A percentile compares a stretch with the other conserved stretches of the same genome.
phyloP scores from a whole-genome alignment of 1,139 yeast species.

The Diutina mesorugosa region DNA sequence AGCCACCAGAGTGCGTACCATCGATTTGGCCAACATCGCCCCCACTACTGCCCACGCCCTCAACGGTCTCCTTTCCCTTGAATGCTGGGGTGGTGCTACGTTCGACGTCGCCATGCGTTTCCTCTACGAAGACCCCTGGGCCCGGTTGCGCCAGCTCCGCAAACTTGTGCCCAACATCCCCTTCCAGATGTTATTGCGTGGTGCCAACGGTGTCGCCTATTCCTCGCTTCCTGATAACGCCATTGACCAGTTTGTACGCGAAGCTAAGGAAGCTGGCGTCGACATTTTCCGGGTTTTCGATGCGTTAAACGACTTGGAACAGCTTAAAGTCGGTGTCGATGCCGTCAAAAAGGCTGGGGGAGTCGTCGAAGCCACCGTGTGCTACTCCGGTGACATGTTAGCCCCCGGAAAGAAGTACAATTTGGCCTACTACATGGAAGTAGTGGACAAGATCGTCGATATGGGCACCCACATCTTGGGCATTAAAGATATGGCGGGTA shows the following conservation, averaged over 20 bases:
- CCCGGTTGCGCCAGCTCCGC: conserved; percentile 77
- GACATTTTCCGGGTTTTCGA: conserved; percentile 97
- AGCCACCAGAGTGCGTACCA: conserved; percentile 95
- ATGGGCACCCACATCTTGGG: conserved; percentile 97
- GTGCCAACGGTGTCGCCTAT: conserved; percentile 98
- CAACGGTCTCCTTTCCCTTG: conserved; percentile 85
- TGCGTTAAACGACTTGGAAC: conserved; percentile 92
- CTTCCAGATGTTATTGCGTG: conserved; percentile 97
- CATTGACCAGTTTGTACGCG: conserved; percentile 87
- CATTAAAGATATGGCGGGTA: conserved; percentile 99
- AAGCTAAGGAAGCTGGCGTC: conserved; percentile 92
- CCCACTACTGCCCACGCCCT: conserved; percentile 88
- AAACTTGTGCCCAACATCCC: conserved; percentile 94
- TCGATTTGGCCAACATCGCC: conserved; percentile 84
- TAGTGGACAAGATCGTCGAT: conserved; percentile 72
- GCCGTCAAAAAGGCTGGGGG: conserved; percentile 98
- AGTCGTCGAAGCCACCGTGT: conserved; percentile 94
- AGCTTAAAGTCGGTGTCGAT: conserved; percentile 91
- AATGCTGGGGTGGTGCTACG: conserved; percentile 99
- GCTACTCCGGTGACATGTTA: conserved; percentile 98
- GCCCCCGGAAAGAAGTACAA: conserved; percentile 91
- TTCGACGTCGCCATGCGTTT: conserved; percentile 98
- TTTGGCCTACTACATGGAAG: conserved; percentile 72
- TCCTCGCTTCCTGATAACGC: conserved; percentile 97
- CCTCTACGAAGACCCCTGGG: conserved; percentile 99